Evolutionary conservation across 768 basidiomycete genomes (phyloP), one percentile per base, ranked within the genome.

Genomic region (Clitopilus hobsonii): DNA sequence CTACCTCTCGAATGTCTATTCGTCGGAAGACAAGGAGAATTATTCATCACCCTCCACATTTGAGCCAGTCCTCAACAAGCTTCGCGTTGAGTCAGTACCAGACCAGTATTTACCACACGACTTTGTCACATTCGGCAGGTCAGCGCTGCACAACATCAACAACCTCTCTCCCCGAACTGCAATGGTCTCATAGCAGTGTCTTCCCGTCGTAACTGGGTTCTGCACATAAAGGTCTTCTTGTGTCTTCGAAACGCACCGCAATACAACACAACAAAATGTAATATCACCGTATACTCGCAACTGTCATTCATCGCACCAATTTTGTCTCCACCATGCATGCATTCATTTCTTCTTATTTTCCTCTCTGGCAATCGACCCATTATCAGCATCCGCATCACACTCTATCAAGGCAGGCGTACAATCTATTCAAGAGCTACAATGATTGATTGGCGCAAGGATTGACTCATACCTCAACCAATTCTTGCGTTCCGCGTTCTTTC

Each of bases 21-120:
- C 81, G 38, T 84, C 86, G 52, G 84, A 84, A 58, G 86, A 91
- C 71, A 93, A 93, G 78, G 90, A 93, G 74, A 93, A 93, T 63
- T 71, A 84, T 54, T 78, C 83, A 22, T 45, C 41, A 20, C 41
- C 41, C 4, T 77, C 83, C 47, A 76, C 81, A 25, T 89, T 89
- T 63, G 87, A 91, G 71, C 84, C 86, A 54, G 77, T 84, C 56
- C 69, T 89, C 62, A 88, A 84, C 71, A 88, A 90, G 69, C 81
- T 82, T 60, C 81, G 80, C 59, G 72, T 81, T 58, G 89, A 89
- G 65, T 74, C 76, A 54, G 74, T 83, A 28, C 85, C 88, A 49
- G 88, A 91, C 58, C 88, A 90, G 65, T 88, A 76, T 68, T 81
- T 89, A 55, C 89, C 89, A 2, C 87, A 90, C 67, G 89, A 89